Evolutionary conservation across 306 rosid species (phyloP).

Genomic region (Fragaria iinumae): DNA sequence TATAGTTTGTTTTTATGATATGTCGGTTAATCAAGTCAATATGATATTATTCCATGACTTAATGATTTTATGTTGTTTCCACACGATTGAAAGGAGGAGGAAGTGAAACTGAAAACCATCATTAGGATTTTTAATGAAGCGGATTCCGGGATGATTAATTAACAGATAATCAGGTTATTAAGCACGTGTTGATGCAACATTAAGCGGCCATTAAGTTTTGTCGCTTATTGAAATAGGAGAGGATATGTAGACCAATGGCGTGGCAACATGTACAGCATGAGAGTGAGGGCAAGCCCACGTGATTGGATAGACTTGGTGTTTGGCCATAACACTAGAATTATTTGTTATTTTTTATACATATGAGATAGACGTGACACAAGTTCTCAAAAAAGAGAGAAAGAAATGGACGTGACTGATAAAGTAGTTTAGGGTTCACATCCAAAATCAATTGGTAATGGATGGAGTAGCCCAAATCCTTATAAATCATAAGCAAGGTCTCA

Average conservation of each 20-base stretch:
- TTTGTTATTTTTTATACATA: not conserved
- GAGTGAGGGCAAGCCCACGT: conserved; percentile 8
- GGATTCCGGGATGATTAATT: not conserved
- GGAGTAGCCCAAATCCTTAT: too few relatives aligned
- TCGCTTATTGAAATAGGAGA: not conserved
- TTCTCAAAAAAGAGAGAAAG: too few relatives aligned
- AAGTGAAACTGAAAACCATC: not conserved
- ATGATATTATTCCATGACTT: not conserved
- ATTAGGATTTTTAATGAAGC: not conserved
- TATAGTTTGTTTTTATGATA: not conserved
- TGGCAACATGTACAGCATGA: not conserved
- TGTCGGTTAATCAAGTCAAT: not conserved
- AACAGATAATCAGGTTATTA: not conserved
- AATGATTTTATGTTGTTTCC: not conserved
- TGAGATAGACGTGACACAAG: conserved; percentile 4
- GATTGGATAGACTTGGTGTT: not conserved
- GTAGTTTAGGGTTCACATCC: too few relatives aligned
- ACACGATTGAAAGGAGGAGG: not conserved
- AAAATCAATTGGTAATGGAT: too few relatives aligned
- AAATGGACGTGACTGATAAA: conserved; percentile 13
- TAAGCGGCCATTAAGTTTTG: not conserved
- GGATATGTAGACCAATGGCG: not conserved
- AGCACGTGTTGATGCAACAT: not conserved
- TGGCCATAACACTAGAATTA: not conserved
- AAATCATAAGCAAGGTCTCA: too few relatives aligned